These are phyloP conservation scores for Acanthamoeba lenticulata DNA, from an alignment of 208 protist species.

Conservation along the genomic window DNA sequence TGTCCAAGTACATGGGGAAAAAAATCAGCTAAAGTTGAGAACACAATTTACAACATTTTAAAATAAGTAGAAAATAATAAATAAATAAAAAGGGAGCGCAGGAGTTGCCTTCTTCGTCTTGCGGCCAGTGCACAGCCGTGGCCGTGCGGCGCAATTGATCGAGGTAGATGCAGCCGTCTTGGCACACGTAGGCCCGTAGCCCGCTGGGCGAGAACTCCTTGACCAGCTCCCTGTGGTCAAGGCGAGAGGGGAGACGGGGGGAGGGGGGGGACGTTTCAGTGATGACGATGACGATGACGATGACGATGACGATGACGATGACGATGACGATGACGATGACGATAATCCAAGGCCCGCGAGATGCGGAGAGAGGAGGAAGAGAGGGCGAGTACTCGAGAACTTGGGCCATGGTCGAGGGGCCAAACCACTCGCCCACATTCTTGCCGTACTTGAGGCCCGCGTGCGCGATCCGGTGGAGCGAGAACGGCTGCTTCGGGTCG, in stretches of 20 bases:
- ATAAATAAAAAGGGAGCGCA: neutral
- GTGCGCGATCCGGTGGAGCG: slow-evolving; percentile 70
- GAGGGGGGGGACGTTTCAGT: too few relatives aligned
- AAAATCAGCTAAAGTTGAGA: neutral
- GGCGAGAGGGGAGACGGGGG: neutral
- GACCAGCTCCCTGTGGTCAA: neutral
- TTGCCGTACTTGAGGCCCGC: slow-evolving; percentile 57
- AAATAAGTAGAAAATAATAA: too few relatives aligned
- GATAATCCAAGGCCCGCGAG: too few relatives aligned
- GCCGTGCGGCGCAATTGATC: neutral
- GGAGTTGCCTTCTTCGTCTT: neutral
- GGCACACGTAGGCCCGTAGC: neutral
- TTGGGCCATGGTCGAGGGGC: slow-evolving; percentile 69
- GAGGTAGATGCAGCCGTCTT: slow-evolving; percentile 28
- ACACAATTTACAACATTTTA: neutral
- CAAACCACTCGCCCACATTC: slow-evolving; percentile 78
- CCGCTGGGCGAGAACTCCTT: neutral
- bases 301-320: too few relatives aligned
- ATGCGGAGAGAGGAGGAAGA: neutral
- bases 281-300: too few relatives aligned
- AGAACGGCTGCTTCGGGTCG: slow-evolving; percentile 64
- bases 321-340: too few relatives aligned
- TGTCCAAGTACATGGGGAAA: neutral
- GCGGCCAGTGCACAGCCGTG: neutral
- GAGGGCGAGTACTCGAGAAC: neutral